phyloP scores from a whole-genome alignment of 805 yeast species.

The Scheffersomyces lignosus region DNA sequence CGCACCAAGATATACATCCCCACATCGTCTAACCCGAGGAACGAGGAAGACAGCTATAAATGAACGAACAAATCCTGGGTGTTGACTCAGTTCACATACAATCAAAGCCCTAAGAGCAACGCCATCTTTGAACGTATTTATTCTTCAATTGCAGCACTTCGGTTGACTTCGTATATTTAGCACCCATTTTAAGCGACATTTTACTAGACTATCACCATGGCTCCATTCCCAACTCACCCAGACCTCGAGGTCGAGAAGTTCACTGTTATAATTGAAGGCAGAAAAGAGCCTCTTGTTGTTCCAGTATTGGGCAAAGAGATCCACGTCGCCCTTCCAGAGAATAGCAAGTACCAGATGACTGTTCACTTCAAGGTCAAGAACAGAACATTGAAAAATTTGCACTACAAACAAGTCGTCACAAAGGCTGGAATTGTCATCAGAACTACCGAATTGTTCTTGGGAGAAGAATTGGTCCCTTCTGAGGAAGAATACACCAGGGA shows the following conservation, averaged over 20 bases:
- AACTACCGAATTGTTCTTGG: conserved; percentile 23
- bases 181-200: not conserved
- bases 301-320: conserved; percentile 27
- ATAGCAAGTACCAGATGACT: conserved; percentile 30
- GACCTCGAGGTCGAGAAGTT: conserved; percentile 34
- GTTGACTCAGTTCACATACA: no score
- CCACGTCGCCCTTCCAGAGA: conserved; percentile 36
- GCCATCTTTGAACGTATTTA: no score
- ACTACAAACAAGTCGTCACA: conserved; percentile 36
- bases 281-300: conserved; percentile 19
- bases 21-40: no score
- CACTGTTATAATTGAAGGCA: conserved; percentile 29
- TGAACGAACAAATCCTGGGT: no score
- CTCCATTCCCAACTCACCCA: conserved; percentile 22
- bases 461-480: conserved; percentile 34
- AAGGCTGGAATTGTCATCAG: conserved; percentile 36
- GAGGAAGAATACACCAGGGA: conserved; percentile 31
- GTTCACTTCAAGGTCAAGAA: conserved; percentile 33
- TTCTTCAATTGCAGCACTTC: no score
- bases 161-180: no score
- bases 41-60: no score
- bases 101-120: no score
- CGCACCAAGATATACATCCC: no score
- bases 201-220: no score
- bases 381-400: conserved; percentile 27